Conservation (phyloP, 1,284 basidiomycete species). For the Lentinus polychrous region DNA sequence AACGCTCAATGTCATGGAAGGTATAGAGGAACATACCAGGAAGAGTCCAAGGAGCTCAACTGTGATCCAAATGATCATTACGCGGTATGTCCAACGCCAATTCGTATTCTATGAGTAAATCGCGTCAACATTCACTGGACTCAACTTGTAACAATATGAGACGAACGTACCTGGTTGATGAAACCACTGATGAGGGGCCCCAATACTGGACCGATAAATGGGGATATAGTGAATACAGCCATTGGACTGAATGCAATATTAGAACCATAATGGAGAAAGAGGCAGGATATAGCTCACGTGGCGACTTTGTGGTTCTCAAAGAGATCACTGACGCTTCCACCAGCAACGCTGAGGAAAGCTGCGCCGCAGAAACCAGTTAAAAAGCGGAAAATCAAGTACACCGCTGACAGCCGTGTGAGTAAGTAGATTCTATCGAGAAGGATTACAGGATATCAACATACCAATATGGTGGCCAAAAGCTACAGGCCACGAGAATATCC, state of each 20-base stretch:
- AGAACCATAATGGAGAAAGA: background rate
- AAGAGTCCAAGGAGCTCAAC: constrained; percentile 38
- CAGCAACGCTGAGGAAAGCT: constrained; percentile 76
- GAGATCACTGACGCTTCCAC: constrained; percentile 73
- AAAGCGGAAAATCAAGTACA: constrained; percentile 66
- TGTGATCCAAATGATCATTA: constrained; percentile 60
- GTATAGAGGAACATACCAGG: constrained; percentile 31
- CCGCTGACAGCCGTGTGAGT: constrained; percentile 27
- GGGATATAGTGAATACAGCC: constrained; percentile 65
- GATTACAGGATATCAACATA: constrained; percentile 12
- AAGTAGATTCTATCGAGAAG: background rate
- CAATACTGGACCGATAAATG: constrained; percentile 70
- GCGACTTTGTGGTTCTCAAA: constrained; percentile 60
- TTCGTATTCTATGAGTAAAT: constrained; percentile 35
- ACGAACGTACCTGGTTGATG: constrained; percentile 34
- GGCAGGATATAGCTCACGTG: constrained; percentile 37
- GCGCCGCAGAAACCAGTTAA: constrained; percentile 63
- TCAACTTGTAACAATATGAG: background rate
- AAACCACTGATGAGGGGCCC: constrained; percentile 56
- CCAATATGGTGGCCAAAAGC: constrained; percentile 45
- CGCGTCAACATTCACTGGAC: too few relatives aligned
- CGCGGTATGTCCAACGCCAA: constrained; percentile 79
- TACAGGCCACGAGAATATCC: constrained; percentile 45
- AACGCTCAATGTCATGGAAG: background rate
- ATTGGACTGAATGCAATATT: constrained; percentile 48